phyloP scores from a whole-genome alignment of 2,329 filamentous ascomycete species.

The Monosporascus sp. region DNA sequence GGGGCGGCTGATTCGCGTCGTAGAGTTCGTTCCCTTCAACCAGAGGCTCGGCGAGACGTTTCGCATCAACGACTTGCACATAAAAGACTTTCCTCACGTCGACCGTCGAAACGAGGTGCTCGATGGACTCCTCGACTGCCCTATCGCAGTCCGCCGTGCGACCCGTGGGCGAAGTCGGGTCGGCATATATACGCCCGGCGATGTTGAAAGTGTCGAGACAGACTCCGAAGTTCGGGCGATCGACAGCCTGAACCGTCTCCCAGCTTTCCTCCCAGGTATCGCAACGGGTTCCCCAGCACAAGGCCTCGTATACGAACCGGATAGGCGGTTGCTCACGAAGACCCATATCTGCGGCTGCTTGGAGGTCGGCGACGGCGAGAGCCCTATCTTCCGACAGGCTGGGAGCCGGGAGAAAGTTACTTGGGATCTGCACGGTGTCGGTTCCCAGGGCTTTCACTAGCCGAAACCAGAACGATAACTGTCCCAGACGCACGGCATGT shows the following conservation, averaged over 20 bases:
- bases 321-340: slow-evolving; percentile 50
- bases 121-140: slow-evolving; percentile 49
- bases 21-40: slow-evolving; percentile 53
- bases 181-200: slow-evolving; percentile 64
- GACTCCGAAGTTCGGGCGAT: slow-evolving; percentile 67
- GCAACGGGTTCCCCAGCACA: slow-evolving; percentile 66
- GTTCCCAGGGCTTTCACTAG: slow-evolving; percentile 60
- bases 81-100: slow-evolving; percentile 66
- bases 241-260: slow-evolving; percentile 60
- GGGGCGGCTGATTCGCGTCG: slow-evolving; percentile 49
- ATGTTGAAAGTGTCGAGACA: slow-evolving; percentile 79
- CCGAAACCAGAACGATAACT: slow-evolving; percentile 65
- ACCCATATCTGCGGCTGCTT: slow-evolving; percentile 63
- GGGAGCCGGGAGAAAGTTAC: slow-evolving; percentile 55
- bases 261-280: slow-evolving; percentile 69
- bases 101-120: slow-evolving; percentile 47
- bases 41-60: slow-evolving; percentile 55
- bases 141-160: slow-evolving; percentile 49
- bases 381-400: slow-evolving; percentile 42
- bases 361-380: slow-evolving; percentile 58
- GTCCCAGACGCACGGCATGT: slow-evolving; percentile 52
- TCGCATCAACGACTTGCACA: slow-evolving; percentile 71
- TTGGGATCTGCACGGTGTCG: slow-evolving; percentile 70
- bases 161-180: slow-evolving; percentile 52
- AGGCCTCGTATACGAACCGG: slow-evolving; percentile 67